These are phyloP conservation scores for Aspergillus phoenicis DNA, from an alignment of 2,329 filamentous ascomycete genomes.

Conservation along the genomic window DNA sequence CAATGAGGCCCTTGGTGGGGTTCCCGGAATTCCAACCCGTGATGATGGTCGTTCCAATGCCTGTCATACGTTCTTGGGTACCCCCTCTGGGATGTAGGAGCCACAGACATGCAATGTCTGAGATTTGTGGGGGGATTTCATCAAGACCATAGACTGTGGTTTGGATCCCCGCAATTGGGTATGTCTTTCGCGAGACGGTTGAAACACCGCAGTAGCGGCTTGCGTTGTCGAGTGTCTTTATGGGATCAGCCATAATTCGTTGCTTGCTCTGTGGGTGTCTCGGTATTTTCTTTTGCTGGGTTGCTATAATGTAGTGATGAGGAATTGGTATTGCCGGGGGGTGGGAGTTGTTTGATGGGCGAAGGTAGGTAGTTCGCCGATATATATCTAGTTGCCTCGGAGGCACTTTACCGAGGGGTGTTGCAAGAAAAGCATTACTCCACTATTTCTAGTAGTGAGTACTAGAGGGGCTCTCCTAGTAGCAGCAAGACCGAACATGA, in stretches of 20 bases:
- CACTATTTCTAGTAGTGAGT: neutral
- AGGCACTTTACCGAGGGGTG: neutral
- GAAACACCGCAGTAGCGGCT: conserved; percentile 30
- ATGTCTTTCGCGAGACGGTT: conserved; percentile 63
- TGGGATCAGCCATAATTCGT: conserved; percentile 37
- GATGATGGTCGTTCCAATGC: conserved; percentile 70
- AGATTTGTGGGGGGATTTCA: conserved; percentile 64
- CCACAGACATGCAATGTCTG: conserved; percentile 77
- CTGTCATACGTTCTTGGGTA: conserved; percentile 72
- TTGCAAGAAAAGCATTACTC: neutral
- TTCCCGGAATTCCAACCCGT: conserved; percentile 64
- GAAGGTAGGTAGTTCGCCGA: neutral
- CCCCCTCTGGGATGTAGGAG: conserved; percentile 80
- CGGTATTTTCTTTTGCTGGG: neutral
- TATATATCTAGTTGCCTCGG: neutral
- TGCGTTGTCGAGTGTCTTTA: conserved; percentile 34
- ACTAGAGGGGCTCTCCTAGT: neutral
- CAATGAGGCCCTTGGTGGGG: conserved; percentile 66
- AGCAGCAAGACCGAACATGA: neutral
- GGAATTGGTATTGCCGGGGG: neutral
- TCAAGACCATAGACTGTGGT: conserved; percentile 79
- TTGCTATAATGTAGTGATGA: neutral
- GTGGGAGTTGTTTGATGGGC: neutral
- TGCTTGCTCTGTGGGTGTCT: no score
- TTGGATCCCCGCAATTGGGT: conserved; percentile 76